Evolutionary conservation across 1,139 yeast species (phyloP).

Genomic region (Lodderomyces elongisporus): DNA sequence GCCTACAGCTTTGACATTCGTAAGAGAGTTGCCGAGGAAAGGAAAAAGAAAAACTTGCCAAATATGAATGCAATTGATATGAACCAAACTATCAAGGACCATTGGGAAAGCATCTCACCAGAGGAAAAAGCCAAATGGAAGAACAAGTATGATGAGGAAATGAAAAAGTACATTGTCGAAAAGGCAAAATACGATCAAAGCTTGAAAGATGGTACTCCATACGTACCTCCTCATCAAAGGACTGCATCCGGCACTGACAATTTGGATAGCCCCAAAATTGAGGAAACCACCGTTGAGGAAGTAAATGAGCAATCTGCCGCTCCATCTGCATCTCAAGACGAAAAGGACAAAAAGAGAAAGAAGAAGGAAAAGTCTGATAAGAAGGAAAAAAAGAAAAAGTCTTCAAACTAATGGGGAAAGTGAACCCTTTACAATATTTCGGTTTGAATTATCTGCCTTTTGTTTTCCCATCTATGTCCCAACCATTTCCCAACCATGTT

Average conservation of each 20-base stretch:
- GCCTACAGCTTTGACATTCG: constrained; percentile 67
- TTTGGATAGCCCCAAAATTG: constrained; percentile 12
- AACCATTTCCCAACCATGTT: too few species aligned
- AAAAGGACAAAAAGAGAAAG: constrained; percentile 9
- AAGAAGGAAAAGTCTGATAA: constrained; percentile 14
- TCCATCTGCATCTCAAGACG: constrained; percentile 3
- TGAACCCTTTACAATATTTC: too few species aligned
- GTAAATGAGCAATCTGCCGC: constrained; percentile 3
- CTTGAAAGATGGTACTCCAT: constrained; percentile 9
- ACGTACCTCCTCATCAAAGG: constrained; percentile 6
- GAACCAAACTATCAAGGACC: constrained; percentile 70
- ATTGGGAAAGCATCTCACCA: constrained; percentile 68
- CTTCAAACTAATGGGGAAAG: too few species aligned
- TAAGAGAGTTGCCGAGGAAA: constrained; percentile 59
- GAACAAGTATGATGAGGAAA: constrained; percentile 61
- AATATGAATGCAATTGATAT: constrained; percentile 70
- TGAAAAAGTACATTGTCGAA: constrained; percentile 57
- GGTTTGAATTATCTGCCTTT: too few species aligned
- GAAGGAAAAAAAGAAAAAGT: constrained; percentile 19
- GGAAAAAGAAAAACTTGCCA: constrained; percentile 53
- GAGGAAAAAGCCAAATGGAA: constrained; percentile 74
- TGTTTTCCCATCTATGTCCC: too few species aligned
- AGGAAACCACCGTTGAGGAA: constrained; percentile 2
- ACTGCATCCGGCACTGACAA: constrained; percentile 13
- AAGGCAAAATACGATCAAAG: constrained; percentile 56